A percentile compares a stretch with the other conserved stretches of the same genome.
phyloP scores from a whole-genome alignment of 1,284 basidiomycete species.

The Moesziomyces globuligerus region DNA sequence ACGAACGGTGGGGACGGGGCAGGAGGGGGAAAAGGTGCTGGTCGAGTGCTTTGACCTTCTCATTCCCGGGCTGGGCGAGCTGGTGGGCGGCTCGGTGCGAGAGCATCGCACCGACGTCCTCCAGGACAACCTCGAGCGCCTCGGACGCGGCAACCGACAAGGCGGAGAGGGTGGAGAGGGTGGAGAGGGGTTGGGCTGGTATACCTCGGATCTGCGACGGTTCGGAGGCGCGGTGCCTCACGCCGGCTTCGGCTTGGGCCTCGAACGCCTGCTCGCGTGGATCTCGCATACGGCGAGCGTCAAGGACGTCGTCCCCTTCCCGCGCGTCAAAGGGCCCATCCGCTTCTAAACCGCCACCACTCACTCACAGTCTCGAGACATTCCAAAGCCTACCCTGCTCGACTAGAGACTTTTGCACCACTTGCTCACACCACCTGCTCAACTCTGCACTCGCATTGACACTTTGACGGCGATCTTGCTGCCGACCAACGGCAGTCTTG shows the following conservation, averaged over 20 bases:
- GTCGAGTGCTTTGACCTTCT: slow-evolving; percentile 95
- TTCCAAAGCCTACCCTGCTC: too few species aligned
- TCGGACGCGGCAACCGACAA: slow-evolving; percentile 6
- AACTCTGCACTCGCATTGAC: too few species aligned
- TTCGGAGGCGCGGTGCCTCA: slow-evolving; percentile 58
- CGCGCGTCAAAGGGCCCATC: slow-evolving; percentile 51
- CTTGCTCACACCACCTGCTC: too few species aligned
- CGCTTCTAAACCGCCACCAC: slow-evolving; percentile 48
- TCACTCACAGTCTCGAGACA: too few species aligned
- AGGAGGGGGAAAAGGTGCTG: too few species aligned
- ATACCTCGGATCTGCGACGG: slow-evolving; percentile 53
- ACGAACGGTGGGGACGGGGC: too few species aligned
- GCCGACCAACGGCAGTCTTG: too few species aligned
- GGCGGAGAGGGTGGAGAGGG: too few species aligned
- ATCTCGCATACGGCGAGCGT: slow-evolving; percentile 59
- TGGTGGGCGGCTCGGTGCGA: slow-evolving; percentile 88
- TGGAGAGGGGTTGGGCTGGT: slow-evolving; percentile 63
- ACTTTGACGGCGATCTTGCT: too few species aligned
- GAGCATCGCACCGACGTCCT: slow-evolving; percentile 77
- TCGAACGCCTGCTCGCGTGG: slow-evolving; percentile 63
- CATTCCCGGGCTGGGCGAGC: slow-evolving; percentile 86
- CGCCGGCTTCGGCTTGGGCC: slow-evolving; percentile 63
- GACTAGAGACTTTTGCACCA: too few species aligned
- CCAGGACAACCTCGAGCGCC: slow-evolving; percentile 16
- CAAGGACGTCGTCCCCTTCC: slow-evolving; percentile 60